Conservation (phyloP, 345 rosid genomes). For the Citrus glauca region DNA sequence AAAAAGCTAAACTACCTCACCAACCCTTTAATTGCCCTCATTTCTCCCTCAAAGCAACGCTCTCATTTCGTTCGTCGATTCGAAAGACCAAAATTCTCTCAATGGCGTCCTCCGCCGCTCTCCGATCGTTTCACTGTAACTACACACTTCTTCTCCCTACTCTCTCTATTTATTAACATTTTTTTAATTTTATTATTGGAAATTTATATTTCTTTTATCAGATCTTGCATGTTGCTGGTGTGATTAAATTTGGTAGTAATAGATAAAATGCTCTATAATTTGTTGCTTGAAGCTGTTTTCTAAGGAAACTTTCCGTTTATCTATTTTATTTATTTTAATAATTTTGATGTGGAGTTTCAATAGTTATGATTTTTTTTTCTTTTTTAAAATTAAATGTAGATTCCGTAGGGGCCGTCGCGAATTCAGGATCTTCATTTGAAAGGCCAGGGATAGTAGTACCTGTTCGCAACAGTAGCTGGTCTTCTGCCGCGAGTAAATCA, state of each 20-base stretch:
- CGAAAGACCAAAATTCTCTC: constrained; percentile 10
- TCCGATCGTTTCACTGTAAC: constrained; percentile 67
- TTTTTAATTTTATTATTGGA: not conserved
- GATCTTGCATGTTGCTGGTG: not conserved
- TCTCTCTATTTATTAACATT: not conserved
- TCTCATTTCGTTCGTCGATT: not conserved
- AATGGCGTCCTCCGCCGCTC: constrained; percentile 71
- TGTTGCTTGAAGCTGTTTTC: not conserved
- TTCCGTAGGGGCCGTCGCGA: constrained; percentile 31
- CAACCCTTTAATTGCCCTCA: not conserved
- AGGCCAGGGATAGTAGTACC: constrained; percentile 27
- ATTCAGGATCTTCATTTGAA: constrained; percentile 14
- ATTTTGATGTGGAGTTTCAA: too few relatives aligned
- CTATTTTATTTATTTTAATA: not conserved
- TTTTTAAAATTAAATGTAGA: constrained; percentile 23
- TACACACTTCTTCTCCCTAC: constrained; percentile 14
- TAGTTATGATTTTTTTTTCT: too few relatives aligned
- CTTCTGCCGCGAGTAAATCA: constrained; percentile 23
- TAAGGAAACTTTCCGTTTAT: not conserved
- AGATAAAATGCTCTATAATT: not conserved
- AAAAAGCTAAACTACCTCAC: not conserved
- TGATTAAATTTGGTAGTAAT: not conserved
- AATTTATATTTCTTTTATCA: not conserved
- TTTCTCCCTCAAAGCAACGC: not conserved
- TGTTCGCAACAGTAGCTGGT: constrained; percentile 25